Evolutionary conservation across 2,329 filamentous ascomycete species (phyloP).

Genomic region (Xylaria sp.): DNA sequence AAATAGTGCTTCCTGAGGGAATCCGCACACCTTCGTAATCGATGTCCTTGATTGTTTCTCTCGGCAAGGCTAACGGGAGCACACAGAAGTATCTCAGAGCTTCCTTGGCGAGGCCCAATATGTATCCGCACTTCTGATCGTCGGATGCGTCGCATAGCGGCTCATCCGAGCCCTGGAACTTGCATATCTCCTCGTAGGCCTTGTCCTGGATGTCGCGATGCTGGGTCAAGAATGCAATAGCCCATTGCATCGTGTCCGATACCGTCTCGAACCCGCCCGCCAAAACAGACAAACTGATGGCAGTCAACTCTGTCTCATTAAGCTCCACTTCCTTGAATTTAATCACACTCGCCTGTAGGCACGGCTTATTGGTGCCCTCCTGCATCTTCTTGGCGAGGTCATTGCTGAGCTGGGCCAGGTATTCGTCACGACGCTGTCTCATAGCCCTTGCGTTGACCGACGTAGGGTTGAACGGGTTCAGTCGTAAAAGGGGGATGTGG

Average conservation of each 20-base stretch:
- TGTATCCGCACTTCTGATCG: conserved; percentile 80
- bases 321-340: conserved; percentile 56
- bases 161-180: conserved; percentile 55
- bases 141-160: conserved; percentile 70
- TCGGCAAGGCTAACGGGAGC: conserved; percentile 80
- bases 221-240: conserved; percentile 75
- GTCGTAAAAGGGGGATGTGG: conserved; percentile 78
- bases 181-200: conserved; percentile 72
- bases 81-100: conserved; percentile 82
- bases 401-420: conserved; percentile 72
- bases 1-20: conserved; percentile 80
- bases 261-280: conserved; percentile 85
- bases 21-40: conserved; percentile 73
- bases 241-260: conserved; percentile 82
- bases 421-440: conserved; percentile 74
- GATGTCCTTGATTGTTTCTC: conserved; percentile 77
- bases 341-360: conserved; percentile 53
- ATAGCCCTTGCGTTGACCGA: conserved; percentile 69
- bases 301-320: conserved; percentile 74
- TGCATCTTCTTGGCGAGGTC: conserved; percentile 57
- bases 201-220: conserved; percentile 76
- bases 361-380: conserved; percentile 51
- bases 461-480: conserved; percentile 58
- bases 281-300: conserved; percentile 84
- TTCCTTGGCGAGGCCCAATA: conserved; percentile 83